Percentiles rank a stretch among this genome's conserved stretches.
These are phyloP conservation scores for Suillus ampliporus DNA, from an alignment of 768 basidiomycete species.

Conservation along the genomic window DNA sequence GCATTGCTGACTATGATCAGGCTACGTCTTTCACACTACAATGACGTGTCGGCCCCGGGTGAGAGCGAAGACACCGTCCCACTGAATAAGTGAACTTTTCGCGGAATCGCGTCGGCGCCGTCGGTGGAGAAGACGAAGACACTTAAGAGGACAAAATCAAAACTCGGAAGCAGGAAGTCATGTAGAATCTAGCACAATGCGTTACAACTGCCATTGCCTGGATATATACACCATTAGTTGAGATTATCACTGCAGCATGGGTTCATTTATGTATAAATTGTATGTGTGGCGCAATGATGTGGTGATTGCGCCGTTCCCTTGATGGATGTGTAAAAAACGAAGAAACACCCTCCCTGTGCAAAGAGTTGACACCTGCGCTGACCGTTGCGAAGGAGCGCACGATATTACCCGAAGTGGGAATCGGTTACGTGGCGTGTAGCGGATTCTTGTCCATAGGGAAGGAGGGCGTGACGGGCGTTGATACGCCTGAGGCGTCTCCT, in stretches of 20 bases:
- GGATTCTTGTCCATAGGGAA: conserved; percentile 56
- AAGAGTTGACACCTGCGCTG: not conserved
- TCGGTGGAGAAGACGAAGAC: not conserved
- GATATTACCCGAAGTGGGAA: conserved; percentile 46
- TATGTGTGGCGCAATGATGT: conserved; percentile 1
- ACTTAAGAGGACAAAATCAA: not conserved
- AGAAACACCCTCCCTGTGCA: not conserved
- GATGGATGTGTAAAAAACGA: conserved; percentile 2
- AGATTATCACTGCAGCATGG: conserved; percentile 33
- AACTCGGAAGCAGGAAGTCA: not conserved
- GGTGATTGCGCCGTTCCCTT: conserved; percentile 2
- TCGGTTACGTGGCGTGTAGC: conserved; percentile 49
- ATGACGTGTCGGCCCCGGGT: conserved; percentile 18
- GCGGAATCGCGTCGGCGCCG: not conserved
- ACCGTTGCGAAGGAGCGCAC: not conserved
- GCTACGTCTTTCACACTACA: conserved; percentile 36
- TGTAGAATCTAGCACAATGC: conserved; percentile 12
- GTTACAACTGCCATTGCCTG: conserved; percentile 27
- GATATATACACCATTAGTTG: conserved; percentile 41
- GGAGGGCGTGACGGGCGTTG: conserved; percentile 66
- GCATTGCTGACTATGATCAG: conserved; percentile 18
- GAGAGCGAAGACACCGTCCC: conserved; percentile 17
- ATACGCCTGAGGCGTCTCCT: conserved; percentile 64
- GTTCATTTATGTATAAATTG: conserved; percentile 6
- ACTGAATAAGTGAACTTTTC: not conserved